Evolutionary conservation across 2,329 filamentous ascomycete genomes (phyloP).

Genomic region (Sarocladium strictum): DNA sequence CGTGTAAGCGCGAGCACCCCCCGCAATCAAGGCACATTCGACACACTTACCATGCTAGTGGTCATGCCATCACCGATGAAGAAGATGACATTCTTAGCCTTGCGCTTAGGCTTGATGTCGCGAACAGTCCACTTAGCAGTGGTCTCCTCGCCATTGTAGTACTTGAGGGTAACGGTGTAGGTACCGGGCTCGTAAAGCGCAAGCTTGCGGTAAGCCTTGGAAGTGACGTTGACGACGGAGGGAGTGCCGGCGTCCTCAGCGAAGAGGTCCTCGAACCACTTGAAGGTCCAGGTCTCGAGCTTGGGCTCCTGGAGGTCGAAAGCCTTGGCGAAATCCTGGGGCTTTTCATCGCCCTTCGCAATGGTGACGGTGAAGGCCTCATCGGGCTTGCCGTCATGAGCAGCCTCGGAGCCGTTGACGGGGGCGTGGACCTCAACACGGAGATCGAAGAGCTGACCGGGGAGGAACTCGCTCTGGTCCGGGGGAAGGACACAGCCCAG

Average conservation of each 20-base stretch:
- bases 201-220: conserved; percentile 71
- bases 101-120: conserved; percentile 61
- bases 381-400: conserved; percentile 61
- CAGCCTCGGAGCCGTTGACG: conserved; percentile 75
- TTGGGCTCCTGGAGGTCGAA: conserved; percentile 66
- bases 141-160: conserved; percentile 68
- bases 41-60: conserved; percentile 56
- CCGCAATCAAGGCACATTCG: not conserved
- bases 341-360: conserved; percentile 49
- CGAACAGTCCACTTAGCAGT: conserved; percentile 73
- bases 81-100: conserved; percentile 78
- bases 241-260: conserved; percentile 64
- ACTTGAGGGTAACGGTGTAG: conserved; percentile 69
- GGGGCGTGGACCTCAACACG: conserved; percentile 78
- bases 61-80: conserved; percentile 75
- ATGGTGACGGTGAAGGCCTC: conserved; percentile 72
- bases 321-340: conserved; percentile 54
- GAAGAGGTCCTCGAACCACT: conserved; percentile 82
- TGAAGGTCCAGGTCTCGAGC: conserved; percentile 76
- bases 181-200: conserved; percentile 73
- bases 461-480: conserved; percentile 71
- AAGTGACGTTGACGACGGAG: conserved; percentile 71
- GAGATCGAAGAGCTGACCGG: conserved; percentile 79
- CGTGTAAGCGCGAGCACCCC: not conserved
- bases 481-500: conserved; percentile 56